Evolutionary conservation across 768 basidiomycete genomes (phyloP).

Genomic region (Tylopilus subfusipes): DNA sequence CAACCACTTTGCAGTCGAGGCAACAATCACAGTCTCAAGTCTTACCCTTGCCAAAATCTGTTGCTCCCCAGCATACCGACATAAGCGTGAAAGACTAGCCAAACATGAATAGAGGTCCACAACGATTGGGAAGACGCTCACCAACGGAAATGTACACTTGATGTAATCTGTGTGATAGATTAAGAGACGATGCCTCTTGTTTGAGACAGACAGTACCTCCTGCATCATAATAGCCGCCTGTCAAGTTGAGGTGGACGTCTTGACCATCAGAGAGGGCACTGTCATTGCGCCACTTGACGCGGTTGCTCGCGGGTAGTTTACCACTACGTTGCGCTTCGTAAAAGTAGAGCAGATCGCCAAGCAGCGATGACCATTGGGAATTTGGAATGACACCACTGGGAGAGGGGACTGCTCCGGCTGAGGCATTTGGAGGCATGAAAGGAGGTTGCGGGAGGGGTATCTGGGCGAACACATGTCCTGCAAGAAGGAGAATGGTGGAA

Average conservation of each 20-base stretch:
- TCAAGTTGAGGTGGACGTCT: constrained; percentile 70
- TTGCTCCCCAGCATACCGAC: constrained; percentile 88
- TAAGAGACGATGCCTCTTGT: background rate
- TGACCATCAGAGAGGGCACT: constrained; percentile 74
- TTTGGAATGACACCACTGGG: constrained; percentile 47
- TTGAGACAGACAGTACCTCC: constrained; percentile 53
- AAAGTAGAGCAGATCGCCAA: constrained; percentile 82
- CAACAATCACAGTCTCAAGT: background rate
- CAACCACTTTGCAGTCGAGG: background rate
- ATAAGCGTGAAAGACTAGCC: constrained; percentile 73
- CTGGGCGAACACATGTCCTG: constrained; percentile 44
- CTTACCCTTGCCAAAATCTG: constrained; percentile 75
- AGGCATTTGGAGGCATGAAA: constrained; percentile 58
- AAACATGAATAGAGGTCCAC: constrained; percentile 1
- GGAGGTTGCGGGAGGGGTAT: constrained; percentile 61
- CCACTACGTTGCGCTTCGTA: constrained; percentile 92
- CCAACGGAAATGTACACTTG: constrained; percentile 84
- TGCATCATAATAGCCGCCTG: constrained; percentile 90
- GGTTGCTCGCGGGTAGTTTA: constrained; percentile 57
- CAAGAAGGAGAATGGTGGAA: constrained; percentile 16
- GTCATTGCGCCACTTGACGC: constrained; percentile 86
- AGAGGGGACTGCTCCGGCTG: constrained; percentile 52
- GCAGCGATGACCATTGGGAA: constrained; percentile 74
- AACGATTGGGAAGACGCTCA: constrained; percentile 29
- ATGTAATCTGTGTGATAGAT: constrained; percentile 61